Evolutionary conservation across 2,329 filamentous ascomycete species (phyloP).

Genomic region (Thermochaetoides dissita): DNA sequence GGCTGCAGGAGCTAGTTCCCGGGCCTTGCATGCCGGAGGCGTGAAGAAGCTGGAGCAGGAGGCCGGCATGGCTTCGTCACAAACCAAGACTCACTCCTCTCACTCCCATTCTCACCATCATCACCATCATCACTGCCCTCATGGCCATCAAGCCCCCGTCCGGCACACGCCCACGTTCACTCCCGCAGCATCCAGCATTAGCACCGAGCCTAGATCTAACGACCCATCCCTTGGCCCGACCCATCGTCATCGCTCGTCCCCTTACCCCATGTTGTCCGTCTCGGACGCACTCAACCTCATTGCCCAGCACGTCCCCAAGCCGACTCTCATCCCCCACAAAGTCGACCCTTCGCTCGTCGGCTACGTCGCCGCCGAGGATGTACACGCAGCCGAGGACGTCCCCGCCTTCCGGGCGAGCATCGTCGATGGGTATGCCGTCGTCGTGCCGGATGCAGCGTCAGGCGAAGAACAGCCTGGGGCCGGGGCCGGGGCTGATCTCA

Average conservation of each 20-base stretch:
- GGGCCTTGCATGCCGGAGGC: slow-evolving; percentile 65
- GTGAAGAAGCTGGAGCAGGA: slow-evolving; percentile 73
- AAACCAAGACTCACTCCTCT: slow-evolving; percentile 39
- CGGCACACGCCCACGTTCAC: slow-evolving; percentile 52
- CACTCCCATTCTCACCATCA: slow-evolving; percentile 38
- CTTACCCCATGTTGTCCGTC: slow-evolving; percentile 84
- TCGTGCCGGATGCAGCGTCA: slow-evolving; percentile 32
- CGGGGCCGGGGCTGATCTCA: slow-evolving; percentile 43
- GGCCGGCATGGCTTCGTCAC: slow-evolving; percentile 43
- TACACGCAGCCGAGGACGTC: slow-evolving; percentile 67
- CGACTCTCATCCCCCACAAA: slow-evolving; percentile 39
- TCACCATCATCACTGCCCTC: slow-evolving; percentile 42
- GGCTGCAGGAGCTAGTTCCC: slow-evolving; percentile 69
- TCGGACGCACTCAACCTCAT: slow-evolving; percentile 66
- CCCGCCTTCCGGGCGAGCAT: slow-evolving; percentile 93
- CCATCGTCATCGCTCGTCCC: slow-evolving; percentile 67
- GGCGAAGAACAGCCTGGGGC: too few relatives aligned
- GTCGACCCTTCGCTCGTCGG: slow-evolving; percentile 58
- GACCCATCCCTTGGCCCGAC: slow-evolving; percentile 48
- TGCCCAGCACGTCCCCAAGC: slow-evolving; percentile 53
- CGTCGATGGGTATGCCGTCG: slow-evolving; percentile 87
- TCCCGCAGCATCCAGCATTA: slow-evolving; percentile 26
- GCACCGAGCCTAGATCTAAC: slow-evolving; percentile 43
- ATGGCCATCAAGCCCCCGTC: slow-evolving; percentile 51
- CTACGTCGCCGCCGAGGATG: slow-evolving; percentile 67